phyloP scores from a whole-genome alignment of 371 early-diverging fungal species.

The Parasitella parasitica region DNA sequence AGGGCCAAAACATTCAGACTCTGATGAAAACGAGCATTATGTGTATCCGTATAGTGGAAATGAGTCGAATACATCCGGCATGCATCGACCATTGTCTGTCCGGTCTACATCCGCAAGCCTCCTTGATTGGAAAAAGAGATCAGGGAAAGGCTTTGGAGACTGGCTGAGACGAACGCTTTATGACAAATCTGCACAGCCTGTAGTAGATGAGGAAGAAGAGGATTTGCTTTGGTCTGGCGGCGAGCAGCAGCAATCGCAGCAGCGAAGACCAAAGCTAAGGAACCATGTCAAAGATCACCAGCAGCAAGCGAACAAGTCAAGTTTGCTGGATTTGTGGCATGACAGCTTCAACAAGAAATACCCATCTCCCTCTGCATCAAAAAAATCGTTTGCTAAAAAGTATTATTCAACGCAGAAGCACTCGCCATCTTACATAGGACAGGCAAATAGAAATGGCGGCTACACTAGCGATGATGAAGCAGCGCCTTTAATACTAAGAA shows the following conservation, averaged over 20 bases:
- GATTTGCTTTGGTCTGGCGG: slow-evolving; percentile 8
- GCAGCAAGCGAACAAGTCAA: not conserved
- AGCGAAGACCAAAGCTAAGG: slow-evolving; percentile 17
- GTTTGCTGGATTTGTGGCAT: slow-evolving; percentile 7
- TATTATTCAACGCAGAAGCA: not conserved
- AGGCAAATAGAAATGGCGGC: slow-evolving; percentile 24
- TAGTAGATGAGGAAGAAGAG: slow-evolving; percentile 15
- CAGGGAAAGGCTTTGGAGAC: slow-evolving; percentile 3
- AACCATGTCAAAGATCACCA: slow-evolving; percentile 7
- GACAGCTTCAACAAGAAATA: slow-evolving; percentile 12
- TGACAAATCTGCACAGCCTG: not conserved
- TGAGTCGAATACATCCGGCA: slow-evolving; percentile 11
- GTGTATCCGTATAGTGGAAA: slow-evolving; percentile 44
- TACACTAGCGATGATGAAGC: slow-evolving; percentile 50
- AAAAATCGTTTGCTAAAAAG: not conserved
- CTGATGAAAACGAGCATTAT: slow-evolving; percentile 52
- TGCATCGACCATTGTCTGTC: slow-evolving; percentile 27
- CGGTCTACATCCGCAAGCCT: slow-evolving; percentile 13
- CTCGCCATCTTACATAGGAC: not conserved
- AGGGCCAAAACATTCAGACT: slow-evolving; percentile 23
- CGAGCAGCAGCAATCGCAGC: slow-evolving; percentile 6
- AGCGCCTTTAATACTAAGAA: slow-evolving; percentile 24
- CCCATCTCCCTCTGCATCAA: not conserved
- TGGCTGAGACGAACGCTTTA: slow-evolving; percentile 6
- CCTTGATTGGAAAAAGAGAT: not conserved